Evolutionary conservation across 2,329 filamentous ascomycete species (phyloP), one percentile per base, ranked within the genome.

Genomic region (Neonectria ditissima): DNA sequence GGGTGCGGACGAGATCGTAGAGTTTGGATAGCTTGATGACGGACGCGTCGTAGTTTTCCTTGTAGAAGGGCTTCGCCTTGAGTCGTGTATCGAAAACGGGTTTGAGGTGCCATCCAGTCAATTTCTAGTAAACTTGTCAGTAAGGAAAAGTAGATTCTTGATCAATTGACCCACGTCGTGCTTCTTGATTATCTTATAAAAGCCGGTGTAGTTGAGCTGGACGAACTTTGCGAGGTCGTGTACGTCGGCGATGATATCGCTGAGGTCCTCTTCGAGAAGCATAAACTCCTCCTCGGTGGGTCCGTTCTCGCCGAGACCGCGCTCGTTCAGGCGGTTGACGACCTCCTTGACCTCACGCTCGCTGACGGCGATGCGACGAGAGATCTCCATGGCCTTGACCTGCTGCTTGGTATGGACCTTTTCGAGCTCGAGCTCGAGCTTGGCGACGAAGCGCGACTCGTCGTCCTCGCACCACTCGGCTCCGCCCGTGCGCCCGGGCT

Each of bases 151-250:
- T 34, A 47, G 39, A 9, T 8, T 16, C 16, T 20, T n/a, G 20
- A 5, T 24, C 18, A 39, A 55, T 43, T 26, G 39, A 67, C 91
- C 72, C 80, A 95, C 92, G 82, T 97, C 96, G 79, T 99, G 96
- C 85, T 99, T 99, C 86, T 99, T 99, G 80, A 99, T 97, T 68
- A 99, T 99, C 85, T 99, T 99, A 84, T 97, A 97, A 78, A 99
- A 99, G 5, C 96, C 96, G 0, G 95, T 98, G 77, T 99, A 99
- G 81, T 99, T 99, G 76, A 99, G 83, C 82, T 97, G 95, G 7
- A 97, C 97, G 78, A 97, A 99, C 81, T 98, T 98, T 79, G 96
- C 94, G 64, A 99, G 86, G 75, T 99, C 96, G 80, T 99, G 95
- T 22, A 99, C 96, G 76, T 99, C 95, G 72, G 96, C 96, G 77